phyloP scores from a whole-genome alignment of 2,329 filamentous ascomycete species.

The Alternaria rosae region DNA sequence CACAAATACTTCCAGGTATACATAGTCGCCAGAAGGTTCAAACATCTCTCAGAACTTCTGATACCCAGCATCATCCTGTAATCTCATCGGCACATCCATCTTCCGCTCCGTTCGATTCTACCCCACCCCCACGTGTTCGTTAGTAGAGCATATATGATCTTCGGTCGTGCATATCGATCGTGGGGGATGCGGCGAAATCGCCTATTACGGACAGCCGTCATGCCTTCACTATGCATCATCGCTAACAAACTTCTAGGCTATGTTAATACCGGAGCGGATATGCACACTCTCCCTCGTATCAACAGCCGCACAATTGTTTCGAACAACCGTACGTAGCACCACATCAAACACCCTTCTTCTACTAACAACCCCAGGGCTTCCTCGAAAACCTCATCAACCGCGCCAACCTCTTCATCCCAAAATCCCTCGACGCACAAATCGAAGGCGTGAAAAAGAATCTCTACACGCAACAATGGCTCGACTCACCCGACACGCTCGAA shows the following conservation, averaged over 20 bases:
- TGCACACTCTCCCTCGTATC: slow-evolving; percentile 60
- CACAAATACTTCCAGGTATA: slow-evolving; percentile 14
- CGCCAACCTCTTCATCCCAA: slow-evolving; percentile 69
- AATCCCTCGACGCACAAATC: slow-evolving; percentile 72
- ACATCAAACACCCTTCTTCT: not conserved
- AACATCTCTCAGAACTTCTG: slow-evolving; percentile 18
- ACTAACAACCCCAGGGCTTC: slow-evolving; percentile 60
- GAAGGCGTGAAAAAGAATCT: slow-evolving; percentile 69
- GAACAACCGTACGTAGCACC: slow-evolving; percentile 49
- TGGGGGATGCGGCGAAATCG: not conserved
- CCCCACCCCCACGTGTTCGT: slow-evolving; percentile 18
- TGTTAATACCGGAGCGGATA: slow-evolving; percentile 57
- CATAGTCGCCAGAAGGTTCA: slow-evolving; percentile 22
- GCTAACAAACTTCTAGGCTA: slow-evolving; percentile 37
- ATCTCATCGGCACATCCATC: slow-evolving; percentile 17
- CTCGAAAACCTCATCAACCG: slow-evolving; percentile 67
- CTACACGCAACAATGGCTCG: slow-evolving; percentile 71
- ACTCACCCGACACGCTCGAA: slow-evolving; percentile 62
- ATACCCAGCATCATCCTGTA: slow-evolving; percentile 35
- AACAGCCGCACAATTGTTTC: slow-evolving; percentile 57
- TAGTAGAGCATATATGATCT: not conserved
- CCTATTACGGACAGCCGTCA: not conserved
- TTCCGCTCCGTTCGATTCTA: slow-evolving; percentile 26
- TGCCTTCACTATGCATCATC: not conserved
- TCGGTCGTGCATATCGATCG: not conserved